Conservation (phyloP, 352 stramenopile genomes). For the Globisporangium radiosum region DNA sequence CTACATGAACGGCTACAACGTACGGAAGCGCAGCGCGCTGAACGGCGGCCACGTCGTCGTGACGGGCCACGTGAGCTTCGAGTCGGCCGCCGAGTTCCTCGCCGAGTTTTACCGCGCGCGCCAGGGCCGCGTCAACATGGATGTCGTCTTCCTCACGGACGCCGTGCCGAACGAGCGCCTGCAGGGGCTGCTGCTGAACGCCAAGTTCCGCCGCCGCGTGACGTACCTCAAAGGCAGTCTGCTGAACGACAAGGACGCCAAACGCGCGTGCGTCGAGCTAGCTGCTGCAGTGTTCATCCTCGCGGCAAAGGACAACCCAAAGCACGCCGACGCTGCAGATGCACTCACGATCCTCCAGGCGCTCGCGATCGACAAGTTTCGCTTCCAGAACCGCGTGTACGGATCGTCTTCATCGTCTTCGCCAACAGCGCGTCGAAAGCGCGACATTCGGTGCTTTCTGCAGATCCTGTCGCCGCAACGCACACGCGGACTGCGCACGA, state of each 20-base stretch:
- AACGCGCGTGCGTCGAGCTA: slow-evolving; percentile 32
- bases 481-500: slow-evolving; percentile 33
- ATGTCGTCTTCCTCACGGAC: slow-evolving; percentile 44
- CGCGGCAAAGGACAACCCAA: slow-evolving; percentile 33
- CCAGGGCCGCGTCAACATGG: slow-evolving; percentile 54
- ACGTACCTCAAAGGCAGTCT: slow-evolving; percentile 55
- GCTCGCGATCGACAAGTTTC: slow-evolving; percentile 43
- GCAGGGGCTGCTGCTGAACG: slow-evolving; percentile 31
- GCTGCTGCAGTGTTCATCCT: slow-evolving; percentile 55
- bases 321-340: slow-evolving; percentile 33
- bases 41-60: slow-evolving; percentile 50
- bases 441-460: slow-evolving; percentile 37
- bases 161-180: slow-evolving; percentile 27
- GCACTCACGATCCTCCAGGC: slow-evolving; percentile 50
- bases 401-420: not conserved
- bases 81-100: slow-evolving; percentile 44
- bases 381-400: slow-evolving; percentile 27
- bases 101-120: slow-evolving; percentile 53
- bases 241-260: slow-evolving; percentile 42
- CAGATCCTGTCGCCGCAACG: slow-evolving; percentile 43
- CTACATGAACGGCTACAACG: slow-evolving; percentile 48
- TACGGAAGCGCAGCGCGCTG: slow-evolving; percentile 26
- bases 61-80: slow-evolving; percentile 34
- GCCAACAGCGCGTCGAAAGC: slow-evolving; percentile 1
- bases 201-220: slow-evolving; percentile 34